A percentile compares a stretch with the other conserved stretches of the same genome.
phyloP scores from a whole-genome alignment of 768 basidiomycete genomes.

The Amanita muscaria region DNA sequence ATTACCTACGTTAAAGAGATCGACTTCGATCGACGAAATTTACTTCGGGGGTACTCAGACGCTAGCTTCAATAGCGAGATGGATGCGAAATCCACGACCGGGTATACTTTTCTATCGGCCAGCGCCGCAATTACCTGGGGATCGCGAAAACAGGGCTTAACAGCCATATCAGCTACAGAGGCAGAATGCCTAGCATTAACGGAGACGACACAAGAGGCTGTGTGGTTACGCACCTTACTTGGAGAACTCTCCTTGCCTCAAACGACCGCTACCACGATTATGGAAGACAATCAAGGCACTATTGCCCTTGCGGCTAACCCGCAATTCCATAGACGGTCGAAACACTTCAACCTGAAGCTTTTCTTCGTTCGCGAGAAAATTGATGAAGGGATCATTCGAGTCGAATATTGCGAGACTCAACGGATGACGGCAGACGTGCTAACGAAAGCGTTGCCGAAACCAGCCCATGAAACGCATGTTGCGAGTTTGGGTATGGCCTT shows the following conservation, averaged over 20 bases:
- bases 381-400: conserved; percentile 13
- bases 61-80: no score
- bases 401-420: conserved; percentile 18
- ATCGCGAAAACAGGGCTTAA: no score
- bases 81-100: no score
- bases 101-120: no score
- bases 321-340: conserved; percentile 18
- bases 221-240: conserved; percentile 18
- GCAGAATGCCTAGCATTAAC: conserved; percentile 30
- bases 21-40: no score
- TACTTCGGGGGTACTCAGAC: no score
- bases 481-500: conserved; percentile 10
- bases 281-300: conserved; percentile 15
- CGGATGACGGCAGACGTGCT: conserved; percentile 30
- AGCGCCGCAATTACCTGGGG: no score
- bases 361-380: conserved; percentile 25
- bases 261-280: background rate
- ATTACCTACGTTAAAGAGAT: no score
- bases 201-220: conserved; percentile 16
- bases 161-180: no score
- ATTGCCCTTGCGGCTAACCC: conserved; percentile 18
- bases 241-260: conserved; percentile 10
- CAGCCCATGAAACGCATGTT: conserved; percentile 9
- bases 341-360: conserved; percentile 26
- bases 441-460: conserved; percentile 23